Evolutionary conservation across 768 basidiomycete species (phyloP), one percentile per base, ranked within the genome.

Genomic region (Hygrocybe coccinea): DNA sequence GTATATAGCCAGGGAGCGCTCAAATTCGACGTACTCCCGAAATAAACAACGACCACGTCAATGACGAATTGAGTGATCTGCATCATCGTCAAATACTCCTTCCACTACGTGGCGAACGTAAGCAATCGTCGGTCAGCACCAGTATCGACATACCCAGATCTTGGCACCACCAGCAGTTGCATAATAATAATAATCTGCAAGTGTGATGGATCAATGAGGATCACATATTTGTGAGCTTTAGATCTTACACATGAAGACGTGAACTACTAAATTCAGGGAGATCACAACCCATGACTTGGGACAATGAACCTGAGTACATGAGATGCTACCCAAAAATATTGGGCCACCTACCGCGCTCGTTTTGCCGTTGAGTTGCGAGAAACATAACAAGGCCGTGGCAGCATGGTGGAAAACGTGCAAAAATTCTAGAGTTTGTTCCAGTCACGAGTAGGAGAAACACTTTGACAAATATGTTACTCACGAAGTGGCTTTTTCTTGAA

Each of bases 361-460:
- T 70, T 82, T 85, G 61, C 97, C 97, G 63, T 97, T 87, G 61
- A 99, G 79, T 74, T 99, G 95, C 52, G 86, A 85, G 70, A 85
- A 97, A 75, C 97, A 97, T 56, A 99, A 77, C 58, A 97, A 73
- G 57, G 95, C 95, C 56, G 97, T 98, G 15, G 95, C 97, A 56
- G 97, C 92, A 77, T 99, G 97, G 72, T 98, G 97, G 79, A 97
- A 98, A 60, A 99, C 95, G 72, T 98, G 97, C 58, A 99, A 76
- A 76, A 99, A 98, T 63, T 91, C 94, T 95, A 62, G 21, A 24
- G 44, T 37, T 22, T 22, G 22, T 19, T 37, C 37, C 17, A 25
- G 36, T 47, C 12, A 33, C 11, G 15, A 52, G 43, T 25, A 34
- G 8, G 11, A 37, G 21, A n/a, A 19, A 35, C 14, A n/a, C 25